Evolutionary conservation across 2,329 filamentous ascomycete genomes (phyloP).

Genomic region (Alternaria longipes): DNA sequence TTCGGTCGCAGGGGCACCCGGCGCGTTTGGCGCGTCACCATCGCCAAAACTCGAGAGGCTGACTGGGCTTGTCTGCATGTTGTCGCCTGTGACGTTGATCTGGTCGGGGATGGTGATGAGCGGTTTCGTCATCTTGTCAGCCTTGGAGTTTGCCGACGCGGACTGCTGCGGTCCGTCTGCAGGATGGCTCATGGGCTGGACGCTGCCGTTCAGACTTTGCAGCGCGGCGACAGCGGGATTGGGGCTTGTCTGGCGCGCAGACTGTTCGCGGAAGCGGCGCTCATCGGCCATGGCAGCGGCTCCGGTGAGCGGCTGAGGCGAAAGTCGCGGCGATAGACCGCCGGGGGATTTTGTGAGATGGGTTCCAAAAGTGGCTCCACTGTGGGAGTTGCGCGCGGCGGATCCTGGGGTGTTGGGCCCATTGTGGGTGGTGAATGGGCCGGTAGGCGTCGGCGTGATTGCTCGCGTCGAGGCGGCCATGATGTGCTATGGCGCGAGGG

Average conservation of each 20-base stretch:
- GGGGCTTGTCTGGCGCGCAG: constrained; percentile 57
- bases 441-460: constrained; percentile 54
- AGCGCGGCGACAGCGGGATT: constrained; percentile 58
- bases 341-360: constrained; percentile 56
- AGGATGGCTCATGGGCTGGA: constrained; percentile 44
- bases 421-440: constrained; percentile 52
- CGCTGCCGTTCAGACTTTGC: constrained; percentile 55
- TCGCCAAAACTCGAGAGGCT: constrained; percentile 65
- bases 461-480: constrained; percentile 58
- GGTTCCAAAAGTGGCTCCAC: constrained; percentile 46
- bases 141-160: constrained; percentile 59
- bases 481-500: constrained; percentile 13
- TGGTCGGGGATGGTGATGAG: constrained; percentile 60
- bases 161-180: constrained; percentile 55
- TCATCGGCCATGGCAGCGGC: constrained; percentile 60
- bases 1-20: constrained; percentile 61
- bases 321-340: constrained; percentile 52
- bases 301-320: constrained; percentile 57
- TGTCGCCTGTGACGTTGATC: constrained; percentile 50
- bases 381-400: constrained; percentile 35
- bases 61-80: constrained; percentile 62
- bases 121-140: constrained; percentile 58
- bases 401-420: constrained; percentile 53
- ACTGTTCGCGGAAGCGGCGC: constrained; percentile 54
- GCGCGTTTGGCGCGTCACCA: constrained; percentile 57